Base-by-base conservation (phyloP, 306 rosid species). In the Fagus sylvatica region DNA sequence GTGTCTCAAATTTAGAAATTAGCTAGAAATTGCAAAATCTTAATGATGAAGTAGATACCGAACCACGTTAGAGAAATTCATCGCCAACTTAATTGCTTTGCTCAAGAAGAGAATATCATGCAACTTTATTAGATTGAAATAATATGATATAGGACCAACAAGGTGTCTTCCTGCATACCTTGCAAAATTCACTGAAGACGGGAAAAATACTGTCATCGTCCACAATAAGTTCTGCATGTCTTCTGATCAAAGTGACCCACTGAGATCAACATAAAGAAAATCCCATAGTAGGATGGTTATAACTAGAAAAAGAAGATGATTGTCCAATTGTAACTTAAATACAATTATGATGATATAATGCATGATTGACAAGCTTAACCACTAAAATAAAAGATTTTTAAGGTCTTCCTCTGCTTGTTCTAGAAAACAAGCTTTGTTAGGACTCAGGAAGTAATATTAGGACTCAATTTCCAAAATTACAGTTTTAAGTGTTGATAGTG, bases 231-330 rank as follows among this genome's bases (percentile, higher is more conserved):
- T 80, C 79, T 37, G 82, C 84, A 77, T 84, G 87, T 68, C 55
- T 66, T 77, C 87, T 69, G 37, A 76, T 54, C 82, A 80, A 67
- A 30, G 84, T 36, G 2, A 80, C 68, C 87, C 87, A 84, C 82
- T 84, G 74, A 53, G 30, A 64, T 28, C 19, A 74, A 28, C 11
- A 30, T 40, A 43, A n/a, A 9, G 41, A 48, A 48, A 4, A 56
- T 7, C 33, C 33, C 51, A 69, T 48, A 66, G n/a, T 33, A 12
- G 41, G 36, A 12, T 17, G 3, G 32, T 12, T 11, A 43, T 28
- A 12, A 10, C 51, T 12, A 42, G 17, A 30, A 69, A 46, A 46
- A 46, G 17, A 19, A 69, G 22, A 22, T 6, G 41, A 22, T 61
- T 46, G 51, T 46, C 15, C 51, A 46, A 46, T 46, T 46, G 1